Percentiles rank a stretch among this genome's conserved stretches.
Conservation (phyloP, 495 filamentous ascomycete genomes). For the Aspergillus diversus region DNA sequence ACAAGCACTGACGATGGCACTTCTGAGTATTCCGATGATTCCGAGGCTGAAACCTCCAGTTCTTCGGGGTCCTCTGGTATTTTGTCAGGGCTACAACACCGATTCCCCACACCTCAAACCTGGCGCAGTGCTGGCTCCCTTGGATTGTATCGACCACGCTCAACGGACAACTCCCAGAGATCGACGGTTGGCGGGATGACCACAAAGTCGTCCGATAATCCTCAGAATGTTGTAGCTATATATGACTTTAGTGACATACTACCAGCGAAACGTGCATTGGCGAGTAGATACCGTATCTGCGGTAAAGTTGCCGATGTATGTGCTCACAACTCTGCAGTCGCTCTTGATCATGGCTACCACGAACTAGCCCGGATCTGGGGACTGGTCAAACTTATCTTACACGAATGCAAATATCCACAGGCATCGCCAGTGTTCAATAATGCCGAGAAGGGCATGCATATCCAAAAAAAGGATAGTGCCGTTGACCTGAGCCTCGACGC, state of each 20-base stretch:
- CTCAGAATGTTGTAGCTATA: constrained; percentile 67
- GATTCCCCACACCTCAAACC: constrained; percentile 55
- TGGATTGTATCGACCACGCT: constrained; percentile 49
- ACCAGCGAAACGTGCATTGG: constrained; percentile 76
- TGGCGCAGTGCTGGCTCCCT: constrained; percentile 55
- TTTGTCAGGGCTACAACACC: constrained; percentile 46
- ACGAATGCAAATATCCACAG: constrained; percentile 65
- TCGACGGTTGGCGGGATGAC: constrained; percentile 51
- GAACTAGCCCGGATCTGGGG: constrained; percentile 86
- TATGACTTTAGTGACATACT: constrained; percentile 67
- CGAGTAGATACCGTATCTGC: constrained; percentile 79
- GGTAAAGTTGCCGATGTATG: constrained; percentile 80
- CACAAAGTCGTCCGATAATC: constrained; percentile 38
- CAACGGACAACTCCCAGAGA: constrained; percentile 58
- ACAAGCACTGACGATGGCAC: constrained; percentile 54
- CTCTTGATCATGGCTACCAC: constrained; percentile 68
- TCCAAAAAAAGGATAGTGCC: constrained; percentile 36
- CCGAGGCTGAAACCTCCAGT: constrained; percentile 67
- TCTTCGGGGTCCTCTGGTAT: constrained; percentile 72
- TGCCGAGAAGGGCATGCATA: constrained; percentile 49
- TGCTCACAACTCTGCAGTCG: constrained; percentile 77
- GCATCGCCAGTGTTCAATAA: constrained; percentile 55
- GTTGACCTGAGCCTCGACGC: constrained; percentile 41
- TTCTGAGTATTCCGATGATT: constrained; percentile 65
- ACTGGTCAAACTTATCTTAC: constrained; percentile 74